Evolutionary conservation across 2,329 filamentous ascomycete genomes (phyloP).

Genomic region (Beauveria pseudobassiana): DNA sequence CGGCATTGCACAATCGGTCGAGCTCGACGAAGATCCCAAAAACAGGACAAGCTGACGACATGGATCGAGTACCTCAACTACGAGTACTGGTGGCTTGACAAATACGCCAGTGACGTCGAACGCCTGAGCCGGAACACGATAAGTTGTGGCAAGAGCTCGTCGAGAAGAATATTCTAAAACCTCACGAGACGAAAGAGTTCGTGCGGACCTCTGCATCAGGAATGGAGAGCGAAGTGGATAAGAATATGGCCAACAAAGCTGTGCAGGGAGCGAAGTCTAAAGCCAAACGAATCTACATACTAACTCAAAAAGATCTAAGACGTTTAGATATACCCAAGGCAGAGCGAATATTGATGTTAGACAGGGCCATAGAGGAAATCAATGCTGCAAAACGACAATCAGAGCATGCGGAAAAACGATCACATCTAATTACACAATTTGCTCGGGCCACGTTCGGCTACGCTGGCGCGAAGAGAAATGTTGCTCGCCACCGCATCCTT

Average conservation of each 20-base stretch:
- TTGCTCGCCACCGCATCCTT: conserved; percentile 14
- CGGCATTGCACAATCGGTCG: conserved; percentile 21
- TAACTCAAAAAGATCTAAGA: not conserved
- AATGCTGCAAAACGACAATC: not conserved
- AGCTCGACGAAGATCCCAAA: conserved; percentile 22
- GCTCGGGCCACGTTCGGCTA: not conserved
- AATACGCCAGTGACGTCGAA: conserved; percentile 13
- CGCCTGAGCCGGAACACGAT: conserved; percentile 19
- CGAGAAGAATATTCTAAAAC: conserved; percentile 21
- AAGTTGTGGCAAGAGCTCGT: conserved; percentile 25
- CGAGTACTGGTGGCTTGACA: conserved; percentile 20
- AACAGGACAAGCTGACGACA: conserved; percentile 25
- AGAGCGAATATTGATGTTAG: not conserved
- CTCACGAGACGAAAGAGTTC: conserved; percentile 14
- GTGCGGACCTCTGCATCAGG: not conserved
- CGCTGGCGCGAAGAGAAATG: conserved; percentile 12
- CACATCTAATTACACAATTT: not conserved
- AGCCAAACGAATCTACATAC: not conserved
- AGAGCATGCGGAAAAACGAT: not conserved
- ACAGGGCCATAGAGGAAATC: not conserved
- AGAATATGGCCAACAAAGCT: not conserved
- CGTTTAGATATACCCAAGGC: not conserved
- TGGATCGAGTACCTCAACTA: conserved; percentile 32
- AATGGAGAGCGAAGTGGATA: not conserved
- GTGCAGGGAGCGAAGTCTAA: not conserved